phyloP scores from a whole-genome alignment of 805 yeast genomes.

The Metschnikowia rubicola region DNA sequence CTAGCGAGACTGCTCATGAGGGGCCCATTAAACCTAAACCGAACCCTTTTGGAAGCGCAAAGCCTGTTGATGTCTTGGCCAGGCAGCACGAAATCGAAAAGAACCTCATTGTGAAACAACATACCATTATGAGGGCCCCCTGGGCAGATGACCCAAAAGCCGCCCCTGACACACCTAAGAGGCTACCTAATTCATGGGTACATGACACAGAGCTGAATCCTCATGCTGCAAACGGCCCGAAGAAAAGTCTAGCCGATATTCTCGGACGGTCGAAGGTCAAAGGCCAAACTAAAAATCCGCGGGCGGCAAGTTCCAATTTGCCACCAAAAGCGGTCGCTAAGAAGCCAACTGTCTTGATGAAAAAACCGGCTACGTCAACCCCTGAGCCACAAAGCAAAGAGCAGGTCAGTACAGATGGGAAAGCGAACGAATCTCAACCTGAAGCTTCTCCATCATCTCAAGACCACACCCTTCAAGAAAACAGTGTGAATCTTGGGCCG shows the following conservation, averaged over 20 bases:
- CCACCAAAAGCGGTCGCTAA: conserved; percentile 24
- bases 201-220: neutral
- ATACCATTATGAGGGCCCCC: conserved; percentile 32
- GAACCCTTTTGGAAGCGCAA: conserved; percentile 82
- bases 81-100: conserved; percentile 61
- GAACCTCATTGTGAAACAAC: conserved; percentile 20
- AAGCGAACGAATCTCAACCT: neutral
- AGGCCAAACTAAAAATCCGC: conserved; percentile 15
- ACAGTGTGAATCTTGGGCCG: too few species aligned
- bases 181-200: neutral
- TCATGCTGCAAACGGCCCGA: conserved; percentile 9
- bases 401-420: neutral
- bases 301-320: conserved; percentile 17
- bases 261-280: conserved; percentile 26
- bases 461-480: too few species aligned
- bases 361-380: conserved; percentile 19
- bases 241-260: conserved; percentile 38
- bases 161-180: neutral
- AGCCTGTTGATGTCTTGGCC: conserved; percentile 75
- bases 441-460: too few species aligned
- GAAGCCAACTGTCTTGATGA: conserved; percentile 36
- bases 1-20: neutral
- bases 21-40: conserved; percentile 32
- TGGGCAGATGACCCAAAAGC: conserved; percentile 2
- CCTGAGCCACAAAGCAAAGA: conserved; percentile 1